Base-by-base conservation (phyloP, 1,284 basidiomycete species). In the Anthracocystis panici-leucophaei region DNA sequence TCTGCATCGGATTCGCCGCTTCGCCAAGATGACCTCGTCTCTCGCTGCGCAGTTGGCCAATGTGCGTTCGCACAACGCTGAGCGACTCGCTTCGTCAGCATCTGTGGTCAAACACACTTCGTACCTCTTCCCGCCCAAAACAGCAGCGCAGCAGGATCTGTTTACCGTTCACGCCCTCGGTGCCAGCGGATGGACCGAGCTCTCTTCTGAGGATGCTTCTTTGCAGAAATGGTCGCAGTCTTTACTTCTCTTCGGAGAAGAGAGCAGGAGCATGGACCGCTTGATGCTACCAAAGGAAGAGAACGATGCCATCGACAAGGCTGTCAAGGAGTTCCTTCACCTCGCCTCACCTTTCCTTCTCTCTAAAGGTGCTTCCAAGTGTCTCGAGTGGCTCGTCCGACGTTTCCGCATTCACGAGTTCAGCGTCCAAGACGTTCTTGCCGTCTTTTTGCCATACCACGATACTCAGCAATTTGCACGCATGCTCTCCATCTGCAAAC, bases 321-420 rank as follows among this genome's bases (percentile, higher is more conserved):
- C 87, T 2, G 88, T 97, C 57, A 87, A 89, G 48, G 87, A 87
- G 9, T 92, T 94, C 77, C 84, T 98, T 38, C 86, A 89, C 42
- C 85, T 91, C 35, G 87, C 99, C 3, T 93, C 93, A 1, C 91
- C 90, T 18, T 92, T 92, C 87, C 86, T 99, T 40, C 88, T 94
- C 85, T 91, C 95, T 59, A 88, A 90, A 59, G 92, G 93, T 1
- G 90, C 93, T 0, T 91, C 91, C 42, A 95, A 93, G 85, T 90
- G 93, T n/a, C 84, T 99, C 35, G 96, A 99, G 84, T 99, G 96
- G 96, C 89, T 99, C 25, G 93, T 99, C 4, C 88, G 94, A 75
- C 88, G 95, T 62, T 98, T 97, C 86, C 96, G 95, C 82, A 90
- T 98, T 41, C 90, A 98, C 84, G 95, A 98, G 84, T 95, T 97